These are phyloP conservation scores for Marsdenia floribunda DNA, from an alignment of 257 asterid genomes.

Conservation along the genomic window DNA sequence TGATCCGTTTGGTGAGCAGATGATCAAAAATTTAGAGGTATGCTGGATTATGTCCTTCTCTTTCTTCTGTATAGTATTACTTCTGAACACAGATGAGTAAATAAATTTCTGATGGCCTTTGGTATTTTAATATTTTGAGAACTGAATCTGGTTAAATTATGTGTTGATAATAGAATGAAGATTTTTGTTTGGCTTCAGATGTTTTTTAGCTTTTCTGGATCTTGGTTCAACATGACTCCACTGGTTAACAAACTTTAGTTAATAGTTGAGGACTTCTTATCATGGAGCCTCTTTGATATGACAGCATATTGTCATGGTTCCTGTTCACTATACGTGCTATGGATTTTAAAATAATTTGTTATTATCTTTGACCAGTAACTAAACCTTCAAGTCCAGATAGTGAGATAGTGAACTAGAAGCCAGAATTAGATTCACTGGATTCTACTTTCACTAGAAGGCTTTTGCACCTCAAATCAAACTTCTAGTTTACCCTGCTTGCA, in stretches of 20 bases:
- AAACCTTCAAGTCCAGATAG: background rate
- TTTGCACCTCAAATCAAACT: background rate
- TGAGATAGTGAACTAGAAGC: background rate
- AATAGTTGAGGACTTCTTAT: background rate
- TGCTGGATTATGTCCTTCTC: background rate
- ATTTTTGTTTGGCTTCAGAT: background rate
- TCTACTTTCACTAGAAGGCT: background rate
- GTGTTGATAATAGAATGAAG: background rate
- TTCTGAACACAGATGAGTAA: background rate
- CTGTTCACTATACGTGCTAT: background rate
- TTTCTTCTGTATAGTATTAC: background rate
- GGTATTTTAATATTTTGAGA: background rate
- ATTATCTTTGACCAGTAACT: background rate
- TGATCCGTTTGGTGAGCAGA: constrained; percentile 98
- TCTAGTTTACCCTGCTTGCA: background rate
- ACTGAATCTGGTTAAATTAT: background rate
- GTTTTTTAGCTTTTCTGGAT: background rate
- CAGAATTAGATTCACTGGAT: background rate
- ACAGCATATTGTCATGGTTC: background rate
- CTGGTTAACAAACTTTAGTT: background rate
- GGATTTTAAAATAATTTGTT: background rate
- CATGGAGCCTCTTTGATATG: background rate
- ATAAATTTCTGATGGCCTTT: background rate
- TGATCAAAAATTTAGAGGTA: constrained; percentile 98
- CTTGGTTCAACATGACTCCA: background rate